Percentiles rank a stretch among this genome's conserved stretches.
These are phyloP conservation scores for Botrytis fabae DNA, from an alignment of 2,329 filamentous ascomycete species.

Conservation along the genomic window DNA sequence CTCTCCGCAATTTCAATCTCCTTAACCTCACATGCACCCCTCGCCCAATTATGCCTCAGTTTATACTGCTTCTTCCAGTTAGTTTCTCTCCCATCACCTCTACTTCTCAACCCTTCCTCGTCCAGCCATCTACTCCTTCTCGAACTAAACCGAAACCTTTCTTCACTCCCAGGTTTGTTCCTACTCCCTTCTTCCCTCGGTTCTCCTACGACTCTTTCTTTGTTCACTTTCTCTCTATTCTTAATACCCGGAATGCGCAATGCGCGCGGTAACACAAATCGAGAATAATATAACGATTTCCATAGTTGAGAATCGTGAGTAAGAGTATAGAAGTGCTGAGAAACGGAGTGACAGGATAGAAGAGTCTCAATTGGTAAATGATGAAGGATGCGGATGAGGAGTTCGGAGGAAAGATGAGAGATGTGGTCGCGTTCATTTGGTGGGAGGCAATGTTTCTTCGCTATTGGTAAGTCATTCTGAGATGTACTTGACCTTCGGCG, in stretches of 20 bases:
- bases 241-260: conserved; percentile 70
- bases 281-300: conserved; percentile 84
- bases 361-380: conserved; percentile 71
- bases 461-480: neutral
- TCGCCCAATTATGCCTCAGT: conserved; percentile 86
- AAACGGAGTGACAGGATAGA: conserved; percentile 64
- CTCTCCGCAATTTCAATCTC: conserved; percentile 59
- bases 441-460: conserved; percentile 30
- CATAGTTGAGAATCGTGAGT: conserved; percentile 84
- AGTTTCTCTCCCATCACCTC: conserved; percentile 44
- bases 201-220: neutral
- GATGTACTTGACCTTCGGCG: conserved; percentile 32
- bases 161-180: conserved; percentile 26
- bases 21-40: conserved; percentile 75
- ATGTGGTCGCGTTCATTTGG: conserved; percentile 56
- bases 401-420: conserved; percentile 78
- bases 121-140: conserved; percentile 54
- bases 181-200: neutral
- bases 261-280: conserved; percentile 81
- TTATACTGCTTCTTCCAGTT: conserved; percentile 91
- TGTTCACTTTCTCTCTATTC: conserved; percentile 37
- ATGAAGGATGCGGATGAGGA: conserved; percentile 80
- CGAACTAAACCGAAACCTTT: conserved; percentile 40
- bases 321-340: conserved; percentile 70
- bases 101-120: conserved; percentile 38